Evolutionary conservation across 2,329 filamentous ascomycete genomes (phyloP).

Genomic region (Domatiomyces catenatus): DNA sequence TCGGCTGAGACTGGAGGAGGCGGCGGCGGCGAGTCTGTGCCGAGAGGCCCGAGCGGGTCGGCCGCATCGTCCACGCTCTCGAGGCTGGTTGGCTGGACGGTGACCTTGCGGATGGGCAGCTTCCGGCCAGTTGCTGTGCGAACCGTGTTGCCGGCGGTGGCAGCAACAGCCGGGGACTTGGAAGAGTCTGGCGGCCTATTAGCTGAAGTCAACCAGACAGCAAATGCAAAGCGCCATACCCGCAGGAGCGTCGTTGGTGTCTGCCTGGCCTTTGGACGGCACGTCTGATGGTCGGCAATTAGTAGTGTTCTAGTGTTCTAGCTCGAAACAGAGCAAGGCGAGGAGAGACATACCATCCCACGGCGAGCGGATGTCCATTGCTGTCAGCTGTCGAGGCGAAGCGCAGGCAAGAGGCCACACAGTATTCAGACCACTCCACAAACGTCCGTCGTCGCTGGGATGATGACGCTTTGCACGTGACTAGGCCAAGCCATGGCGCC

Average conservation of each 20-base stretch:
- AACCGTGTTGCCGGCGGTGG: constrained; percentile 27
- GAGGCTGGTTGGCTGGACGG: constrained; percentile 44
- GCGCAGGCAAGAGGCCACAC: background rate
- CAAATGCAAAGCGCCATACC: constrained; percentile 4
- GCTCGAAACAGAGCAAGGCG: constrained; percentile 16
- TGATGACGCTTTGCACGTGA: background rate
- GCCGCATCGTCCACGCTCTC: constrained; percentile 48
- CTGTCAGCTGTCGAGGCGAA: background rate
- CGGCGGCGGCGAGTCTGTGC: constrained; percentile 24
- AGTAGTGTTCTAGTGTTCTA: background rate
- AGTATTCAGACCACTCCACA: background rate
- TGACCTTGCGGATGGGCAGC: constrained; percentile 41
- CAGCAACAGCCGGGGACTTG: constrained; percentile 15
- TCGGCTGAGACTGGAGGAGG: constrained; percentile 21
- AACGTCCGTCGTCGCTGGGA: background rate
- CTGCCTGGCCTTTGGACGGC: constrained; percentile 26
- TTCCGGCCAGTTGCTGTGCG: constrained; percentile 35
- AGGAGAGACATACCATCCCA: constrained; percentile 32
- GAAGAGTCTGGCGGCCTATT: constrained; percentile 9
- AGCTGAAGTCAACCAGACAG: constrained; percentile 6
- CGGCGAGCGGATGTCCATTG: constrained; percentile 22
- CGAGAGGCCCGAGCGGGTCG: constrained; percentile 47
- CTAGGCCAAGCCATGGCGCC: background rate
- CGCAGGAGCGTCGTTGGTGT: constrained; percentile 13
- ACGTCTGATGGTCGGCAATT: constrained; percentile 24